These are phyloP conservation scores for Phaeosphaeriaceae sp. DNA, from an alignment of 2,329 filamentous ascomycete species.

Conservation along the genomic window DNA sequence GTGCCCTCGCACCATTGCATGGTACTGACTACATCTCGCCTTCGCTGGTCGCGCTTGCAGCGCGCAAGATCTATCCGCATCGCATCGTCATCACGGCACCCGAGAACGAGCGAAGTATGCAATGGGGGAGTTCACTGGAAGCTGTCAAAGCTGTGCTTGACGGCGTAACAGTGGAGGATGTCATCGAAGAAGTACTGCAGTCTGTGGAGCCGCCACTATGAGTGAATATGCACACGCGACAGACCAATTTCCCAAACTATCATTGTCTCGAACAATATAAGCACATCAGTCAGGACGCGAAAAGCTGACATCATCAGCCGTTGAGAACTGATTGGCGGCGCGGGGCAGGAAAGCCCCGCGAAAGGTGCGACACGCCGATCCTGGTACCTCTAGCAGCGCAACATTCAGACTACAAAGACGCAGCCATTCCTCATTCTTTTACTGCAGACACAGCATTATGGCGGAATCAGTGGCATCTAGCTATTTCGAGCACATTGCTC, in stretches of 20 bases:
- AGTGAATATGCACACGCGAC: constrained; percentile 10
- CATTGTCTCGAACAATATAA: constrained; percentile 1
- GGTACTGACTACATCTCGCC: constrained; percentile 82
- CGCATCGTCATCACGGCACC: constrained; percentile 74
- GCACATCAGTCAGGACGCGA: constrained; percentile 35
- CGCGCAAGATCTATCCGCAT: constrained; percentile 87
- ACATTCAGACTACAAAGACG: not conserved
- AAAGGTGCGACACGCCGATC: constrained; percentile 12
- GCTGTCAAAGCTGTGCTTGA: constrained; percentile 73
- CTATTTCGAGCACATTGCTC: constrained; percentile 27
- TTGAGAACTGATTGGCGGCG: constrained; percentile 24
- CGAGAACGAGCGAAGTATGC: constrained; percentile 81
- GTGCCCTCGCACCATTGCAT: constrained; percentile 81
- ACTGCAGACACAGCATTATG: not conserved
- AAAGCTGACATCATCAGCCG: constrained; percentile 31
- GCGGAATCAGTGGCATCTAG: constrained; percentile 25
- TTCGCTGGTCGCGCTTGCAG: constrained; percentile 80
- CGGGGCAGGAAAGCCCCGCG: constrained; percentile 30
- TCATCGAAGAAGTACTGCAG: constrained; percentile 65
- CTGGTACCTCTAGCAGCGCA: constrained; percentile 10
- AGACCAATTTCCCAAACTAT: not conserved
- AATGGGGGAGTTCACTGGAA: constrained; percentile 84
- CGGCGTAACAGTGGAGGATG: constrained; percentile 61
- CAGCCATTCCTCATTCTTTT: not conserved
- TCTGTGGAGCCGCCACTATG: constrained; percentile 64